Evolutionary conservation across 768 basidiomycete genomes (phyloP), one percentile per base, ranked within the genome.

Genomic region (Gautieria morchelliformis): DNA sequence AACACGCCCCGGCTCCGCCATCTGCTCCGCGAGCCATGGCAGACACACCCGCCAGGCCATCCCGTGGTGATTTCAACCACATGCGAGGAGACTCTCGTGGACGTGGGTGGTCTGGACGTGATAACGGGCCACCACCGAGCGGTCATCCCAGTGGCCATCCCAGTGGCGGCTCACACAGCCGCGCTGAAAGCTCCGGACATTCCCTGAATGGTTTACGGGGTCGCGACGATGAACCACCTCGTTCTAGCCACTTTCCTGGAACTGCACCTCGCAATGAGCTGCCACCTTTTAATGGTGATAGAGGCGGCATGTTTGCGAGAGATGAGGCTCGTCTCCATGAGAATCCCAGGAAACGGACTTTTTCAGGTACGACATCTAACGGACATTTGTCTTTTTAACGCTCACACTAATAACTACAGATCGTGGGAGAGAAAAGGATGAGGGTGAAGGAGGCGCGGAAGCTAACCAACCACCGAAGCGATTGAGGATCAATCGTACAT

Each of bases 11-110:
- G 11, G 56, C 71, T 41, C 81, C 82, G 4, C 85, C 85, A 19
- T 86, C 84, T 41, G 87, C 77, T 8, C 87, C 87, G 8, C 77
- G 86, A 62, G 83, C 84, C 3, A 87, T 87, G 85, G 78, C 82
- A 17, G 56, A 53, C 9, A 22, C 58, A 12, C 56, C 56, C 17
- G 9, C 46, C 15, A 20, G 56, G 3, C 27, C 56, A 15, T 37
- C 56, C 7, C 45, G 56, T 11, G 48, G 35, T 19, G 56, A 57
- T 8, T 49, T 49, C 19, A 49, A 19, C 20, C 11, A 10, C 11
- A n/a, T 32, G 37, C 53, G 53, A 14, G 30, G 27, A 9, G 56
- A 57, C 24, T 20, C 32, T 4, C 45, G 56, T 6, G 37, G 32
- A 14, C 56, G 56, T 33, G 32, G 46, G 12, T 57, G 56, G 56